These are phyloP conservation scores for Thermothielavioides terrestris DNA, from an alignment of 495 filamentous ascomycete genomes.

Conservation along the genomic window DNA sequence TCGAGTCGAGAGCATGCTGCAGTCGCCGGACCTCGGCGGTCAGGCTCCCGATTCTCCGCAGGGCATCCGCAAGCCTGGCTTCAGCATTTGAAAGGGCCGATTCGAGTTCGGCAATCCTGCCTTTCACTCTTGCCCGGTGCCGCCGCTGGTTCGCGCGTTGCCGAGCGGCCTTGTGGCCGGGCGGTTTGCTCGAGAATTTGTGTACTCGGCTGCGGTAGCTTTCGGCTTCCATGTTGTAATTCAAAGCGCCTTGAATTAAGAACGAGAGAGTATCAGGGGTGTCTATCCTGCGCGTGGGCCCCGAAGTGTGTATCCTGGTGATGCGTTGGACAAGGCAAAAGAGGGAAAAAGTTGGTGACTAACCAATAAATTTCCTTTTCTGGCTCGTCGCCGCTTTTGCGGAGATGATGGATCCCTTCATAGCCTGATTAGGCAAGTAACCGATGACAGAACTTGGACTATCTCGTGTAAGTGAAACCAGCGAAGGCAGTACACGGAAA, in stretches of 20 bases:
- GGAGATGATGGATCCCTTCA: not conserved
- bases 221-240: not conserved
- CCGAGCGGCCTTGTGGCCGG: conserved; percentile 19
- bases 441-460: not conserved
- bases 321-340: not conserved
- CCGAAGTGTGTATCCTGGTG: no score
- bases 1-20: not conserved
- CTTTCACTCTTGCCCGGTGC: conserved; percentile 25
- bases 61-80: conserved; percentile 13
- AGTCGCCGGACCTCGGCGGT: conserved; percentile 15
- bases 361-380: conserved; percentile 5
- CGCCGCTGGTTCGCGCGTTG: conserved; percentile 26
- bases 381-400: not conserved
- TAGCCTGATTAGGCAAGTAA: conserved; percentile 4
- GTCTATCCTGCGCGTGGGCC: no score
- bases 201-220: not conserved
- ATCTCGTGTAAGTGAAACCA: no score
- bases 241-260: no score
- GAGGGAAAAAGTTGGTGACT: conserved; percentile 9
- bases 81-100: conserved; percentile 7
- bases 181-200: conserved; percentile 21
- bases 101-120: conserved; percentile 19
- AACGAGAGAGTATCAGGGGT: no score
- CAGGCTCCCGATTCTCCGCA: conserved; percentile 12
- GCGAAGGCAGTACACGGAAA: no score